These are phyloP conservation scores for Pelargonium nanum DNA, from an alignment of 345 rosid species.

Conservation along the genomic window DNA sequence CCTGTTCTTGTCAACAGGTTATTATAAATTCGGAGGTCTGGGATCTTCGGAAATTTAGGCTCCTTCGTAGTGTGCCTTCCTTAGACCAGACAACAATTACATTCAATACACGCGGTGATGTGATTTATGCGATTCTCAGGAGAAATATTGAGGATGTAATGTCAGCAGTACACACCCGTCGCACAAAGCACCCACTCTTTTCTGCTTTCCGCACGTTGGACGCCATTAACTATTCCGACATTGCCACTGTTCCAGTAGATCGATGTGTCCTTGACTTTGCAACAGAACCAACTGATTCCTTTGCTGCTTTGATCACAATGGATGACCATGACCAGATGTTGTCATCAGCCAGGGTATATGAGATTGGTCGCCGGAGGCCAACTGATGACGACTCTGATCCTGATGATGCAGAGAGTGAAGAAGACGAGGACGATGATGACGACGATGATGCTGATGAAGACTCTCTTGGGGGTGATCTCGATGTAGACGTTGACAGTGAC, in stretches of 20 bases:
- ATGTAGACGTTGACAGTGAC: slow-evolving; percentile 61
- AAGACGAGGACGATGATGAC: slow-evolving; percentile 84
- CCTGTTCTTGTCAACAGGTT: slow-evolving; percentile 35
- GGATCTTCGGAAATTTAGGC: slow-evolving; percentile 80
- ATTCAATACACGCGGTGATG: slow-evolving; percentile 83
- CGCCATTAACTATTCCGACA: slow-evolving; percentile 88
- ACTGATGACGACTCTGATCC: slow-evolving; percentile 97
- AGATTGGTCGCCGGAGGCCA: slow-evolving; percentile 85
- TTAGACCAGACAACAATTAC: slow-evolving; percentile 83
- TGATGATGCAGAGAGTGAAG: slow-evolving; percentile 86
- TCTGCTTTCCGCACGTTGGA: slow-evolving; percentile 87
- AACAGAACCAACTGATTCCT: slow-evolving; percentile 83
- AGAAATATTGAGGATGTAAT: slow-evolving; percentile 87
- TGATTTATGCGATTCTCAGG: slow-evolving; percentile 89
- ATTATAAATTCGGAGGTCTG: slow-evolving; percentile 95
- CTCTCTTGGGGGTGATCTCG: slow-evolving; percentile 38
- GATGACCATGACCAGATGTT: slow-evolving; percentile 91
- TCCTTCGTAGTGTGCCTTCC: slow-evolving; percentile 86
- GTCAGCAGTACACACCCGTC: slow-evolving; percentile 83
- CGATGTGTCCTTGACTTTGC: slow-evolving; percentile 97
- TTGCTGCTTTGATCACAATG: slow-evolving; percentile 82
- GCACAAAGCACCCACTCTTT: slow-evolving; percentile 73
- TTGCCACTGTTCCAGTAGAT: slow-evolving; percentile 80
- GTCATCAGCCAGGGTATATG: slow-evolving; percentile 85
- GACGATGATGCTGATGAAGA: slow-evolving; percentile 59